Evolutionary conservation across 805 yeast species (phyloP).

Genomic region (Zygoascus biomembranicola): DNA sequence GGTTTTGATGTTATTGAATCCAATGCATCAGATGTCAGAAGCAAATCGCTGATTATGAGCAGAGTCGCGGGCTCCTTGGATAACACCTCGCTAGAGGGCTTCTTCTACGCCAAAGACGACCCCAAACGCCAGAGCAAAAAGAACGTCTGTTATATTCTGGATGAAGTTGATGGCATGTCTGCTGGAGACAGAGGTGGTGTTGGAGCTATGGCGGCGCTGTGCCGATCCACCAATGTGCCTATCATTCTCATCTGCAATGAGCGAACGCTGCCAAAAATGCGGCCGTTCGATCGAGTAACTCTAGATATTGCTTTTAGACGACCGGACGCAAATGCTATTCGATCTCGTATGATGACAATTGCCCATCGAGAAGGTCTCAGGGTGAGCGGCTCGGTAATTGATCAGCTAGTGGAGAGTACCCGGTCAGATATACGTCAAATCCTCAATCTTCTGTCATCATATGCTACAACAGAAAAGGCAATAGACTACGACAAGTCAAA

Average conservation of each 20-base stretch:
- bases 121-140: slow-evolving; percentile 34
- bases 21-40: slow-evolving; percentile 85
- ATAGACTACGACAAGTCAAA: slow-evolving; percentile 59
- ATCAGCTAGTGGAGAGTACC: slow-evolving; percentile 76
- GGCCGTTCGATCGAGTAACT: slow-evolving; percentile 83
- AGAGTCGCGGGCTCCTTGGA: slow-evolving; percentile 63
- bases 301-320: slow-evolving; percentile 78
- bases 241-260: slow-evolving; percentile 92
- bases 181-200: slow-evolving; percentile 99
- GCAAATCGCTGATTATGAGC: slow-evolving; percentile 64
- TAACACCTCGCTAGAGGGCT: slow-evolving; percentile 80
- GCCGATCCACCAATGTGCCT: slow-evolving; percentile 80
- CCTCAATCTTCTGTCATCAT: slow-evolving; percentile 80
- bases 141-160: slow-evolving; percentile 84
- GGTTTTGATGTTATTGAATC: slow-evolving; percentile 79
- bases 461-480: slow-evolving; percentile 58
- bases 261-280: slow-evolving; percentile 85
- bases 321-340: slow-evolving; percentile 75
- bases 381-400: slow-evolving; percentile 71
- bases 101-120: slow-evolving; percentile 31
- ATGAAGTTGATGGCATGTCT: slow-evolving; percentile 99
- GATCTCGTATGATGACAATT: slow-evolving; percentile 80
- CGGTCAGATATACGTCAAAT: slow-evolving; percentile 91
- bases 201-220: slow-evolving; percentile 82
- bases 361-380: slow-evolving; percentile 78